Conservation (phyloP, 108 stramenopile genomes). For the Licmophora abbreviata region DNA sequence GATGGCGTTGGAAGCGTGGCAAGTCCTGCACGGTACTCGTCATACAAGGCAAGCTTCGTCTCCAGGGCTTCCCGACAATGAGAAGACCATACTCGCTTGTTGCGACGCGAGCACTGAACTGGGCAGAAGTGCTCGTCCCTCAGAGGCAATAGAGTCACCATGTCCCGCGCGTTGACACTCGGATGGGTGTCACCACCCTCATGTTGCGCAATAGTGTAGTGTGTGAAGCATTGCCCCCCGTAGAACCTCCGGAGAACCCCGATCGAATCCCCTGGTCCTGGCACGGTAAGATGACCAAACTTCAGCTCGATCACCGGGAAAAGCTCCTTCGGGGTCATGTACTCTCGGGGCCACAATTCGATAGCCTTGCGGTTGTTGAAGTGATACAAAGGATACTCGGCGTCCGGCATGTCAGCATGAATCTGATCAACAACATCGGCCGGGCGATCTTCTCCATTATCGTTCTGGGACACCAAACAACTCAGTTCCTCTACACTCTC, state of each 20-base stretch:
- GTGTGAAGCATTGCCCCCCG: conserved; percentile 14
- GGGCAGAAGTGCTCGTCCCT: background rate
- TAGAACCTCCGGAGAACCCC: conserved; percentile 2
- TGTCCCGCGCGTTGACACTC: background rate
- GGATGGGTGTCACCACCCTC: no score
- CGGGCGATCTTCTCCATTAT: conserved; percentile 1
- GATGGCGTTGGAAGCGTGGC: background rate
- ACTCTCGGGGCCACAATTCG: conserved; percentile 11
- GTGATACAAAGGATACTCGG: conserved; percentile 9
- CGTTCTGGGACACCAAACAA: background rate
- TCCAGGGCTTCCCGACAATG: conserved; percentile 1
- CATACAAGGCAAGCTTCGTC: no score
- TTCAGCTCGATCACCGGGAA: background rate
- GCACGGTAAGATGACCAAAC: conserved; percentile 10
- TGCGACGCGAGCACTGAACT: conserved; percentile 1
- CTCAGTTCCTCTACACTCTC: background rate
- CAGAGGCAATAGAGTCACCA: background rate
- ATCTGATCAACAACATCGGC: background rate
- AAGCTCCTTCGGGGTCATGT: conserved; percentile 1
- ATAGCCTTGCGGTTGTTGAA: conserved; percentile 8
- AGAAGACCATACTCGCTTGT: no score
- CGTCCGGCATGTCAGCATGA: background rate
- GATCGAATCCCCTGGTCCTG: conserved; percentile 1
- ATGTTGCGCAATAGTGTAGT: background rate
- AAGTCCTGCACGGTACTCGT: background rate